Conservation (phyloP, 1,284 basidiomycete species). For the Tylopilus sp. region DNA sequence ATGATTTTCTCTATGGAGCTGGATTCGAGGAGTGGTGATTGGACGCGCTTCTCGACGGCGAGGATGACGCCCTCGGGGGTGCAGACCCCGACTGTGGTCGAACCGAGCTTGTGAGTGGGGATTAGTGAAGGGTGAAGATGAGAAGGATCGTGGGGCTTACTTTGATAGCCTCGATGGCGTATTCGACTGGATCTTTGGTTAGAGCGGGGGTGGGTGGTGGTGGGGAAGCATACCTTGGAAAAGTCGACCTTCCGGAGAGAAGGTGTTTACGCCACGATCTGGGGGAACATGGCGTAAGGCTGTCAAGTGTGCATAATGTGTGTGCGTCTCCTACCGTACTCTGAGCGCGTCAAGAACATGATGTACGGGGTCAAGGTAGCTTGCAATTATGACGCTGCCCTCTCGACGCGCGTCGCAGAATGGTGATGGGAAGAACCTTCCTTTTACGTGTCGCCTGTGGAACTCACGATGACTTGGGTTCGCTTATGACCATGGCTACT, state of each 20-base stretch:
- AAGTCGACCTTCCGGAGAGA: slow-evolving; percentile 94
- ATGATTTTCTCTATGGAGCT: slow-evolving; percentile 99
- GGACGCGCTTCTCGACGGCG: slow-evolving; percentile 97
- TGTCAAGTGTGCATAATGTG: neutral
- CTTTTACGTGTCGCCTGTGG: slow-evolving; percentile 15
- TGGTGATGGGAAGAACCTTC: slow-evolving; percentile 31
- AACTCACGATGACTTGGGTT: neutral
- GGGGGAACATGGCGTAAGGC: neutral
- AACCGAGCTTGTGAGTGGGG: slow-evolving; percentile 70
- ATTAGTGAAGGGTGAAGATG: neutral
- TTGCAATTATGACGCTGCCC: slow-evolving; percentile 7
- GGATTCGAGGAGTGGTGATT: slow-evolving; percentile 93
- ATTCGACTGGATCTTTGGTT: slow-evolving; percentile 70
- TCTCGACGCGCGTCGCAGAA: slow-evolving; percentile 31
- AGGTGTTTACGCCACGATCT: slow-evolving; percentile 99
- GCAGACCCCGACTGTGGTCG: slow-evolving; percentile 92
- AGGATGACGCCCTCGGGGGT: slow-evolving; percentile 89
- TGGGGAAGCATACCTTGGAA: slow-evolving; percentile 68
- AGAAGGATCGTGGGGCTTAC: slow-evolving; percentile 39
- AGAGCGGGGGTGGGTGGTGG: slow-evolving; percentile 6
- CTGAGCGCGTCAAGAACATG: slow-evolving; percentile 93
- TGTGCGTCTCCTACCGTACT: slow-evolving; percentile 63
- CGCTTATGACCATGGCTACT: neutral
- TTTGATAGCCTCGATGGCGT: slow-evolving; percentile 98
- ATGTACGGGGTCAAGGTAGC: slow-evolving; percentile 14